These are phyloP conservation scores for Alternaria triticimaculans DNA, from an alignment of 2,329 filamentous ascomycete species.

Conservation along the genomic window DNA sequence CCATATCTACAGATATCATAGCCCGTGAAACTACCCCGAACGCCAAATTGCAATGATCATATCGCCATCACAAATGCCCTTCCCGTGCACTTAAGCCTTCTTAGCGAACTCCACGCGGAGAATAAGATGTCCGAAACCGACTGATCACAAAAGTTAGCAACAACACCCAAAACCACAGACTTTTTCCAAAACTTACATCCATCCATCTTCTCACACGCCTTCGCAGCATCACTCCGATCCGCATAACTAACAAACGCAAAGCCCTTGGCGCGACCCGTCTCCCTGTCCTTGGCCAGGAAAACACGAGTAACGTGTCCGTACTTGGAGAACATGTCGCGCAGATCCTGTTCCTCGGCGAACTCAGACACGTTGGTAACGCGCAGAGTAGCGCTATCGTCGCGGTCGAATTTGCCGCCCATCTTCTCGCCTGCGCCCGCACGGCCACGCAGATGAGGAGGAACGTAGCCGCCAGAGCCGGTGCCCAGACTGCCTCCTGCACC, in stretches of 20 bases:
- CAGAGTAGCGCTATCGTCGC: slow-evolving; percentile 94
- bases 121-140: slow-evolving; percentile 85
- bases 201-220: slow-evolving; percentile 97
- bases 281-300: slow-evolving; percentile 96
- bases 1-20: not conserved
- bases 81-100: slow-evolving; percentile 45
- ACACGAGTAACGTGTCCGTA: slow-evolving; percentile 97
- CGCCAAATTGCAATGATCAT: slow-evolving; percentile 2
- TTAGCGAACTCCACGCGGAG: slow-evolving; percentile 88
- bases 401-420: slow-evolving; percentile 93
- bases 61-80: not conserved
- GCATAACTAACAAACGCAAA: slow-evolving; percentile 99
- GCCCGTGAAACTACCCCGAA: not conserved
- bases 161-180: not conserved
- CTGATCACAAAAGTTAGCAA: slow-evolving; percentile 37
- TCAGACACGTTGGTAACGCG: slow-evolving; percentile 98
- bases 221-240: slow-evolving; percentile 86
- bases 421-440: slow-evolving; percentile 77
- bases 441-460: slow-evolving; percentile 90
- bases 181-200: slow-evolving; percentile 67
- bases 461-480: slow-evolving; percentile 80
- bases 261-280: slow-evolving; percentile 94
- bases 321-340: slow-evolving; percentile 97
- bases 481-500: slow-evolving; percentile 63
- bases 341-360: slow-evolving; percentile 93